Percentiles rank a stretch among this genome's conserved stretches.
Conservation (phyloP, 305 asterid species). For the Fraxinus xanthoxyloides region DNA sequence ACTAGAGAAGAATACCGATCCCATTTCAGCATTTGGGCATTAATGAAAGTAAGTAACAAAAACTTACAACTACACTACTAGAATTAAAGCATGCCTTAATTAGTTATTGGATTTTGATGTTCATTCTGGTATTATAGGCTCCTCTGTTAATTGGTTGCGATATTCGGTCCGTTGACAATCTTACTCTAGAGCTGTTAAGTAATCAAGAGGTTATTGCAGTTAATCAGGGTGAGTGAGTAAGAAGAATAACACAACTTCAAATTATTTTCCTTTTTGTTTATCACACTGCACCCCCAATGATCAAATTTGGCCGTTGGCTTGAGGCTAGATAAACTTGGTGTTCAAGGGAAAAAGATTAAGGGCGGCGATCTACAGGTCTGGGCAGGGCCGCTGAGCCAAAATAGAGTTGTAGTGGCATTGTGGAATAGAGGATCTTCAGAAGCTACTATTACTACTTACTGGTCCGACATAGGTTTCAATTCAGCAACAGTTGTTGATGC, state of each 20-base stretch:
- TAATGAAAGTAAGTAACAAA: conserved; percentile 61
- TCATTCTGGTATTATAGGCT: conserved; percentile 46
- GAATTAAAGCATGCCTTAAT: background rate
- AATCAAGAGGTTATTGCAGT: conserved; percentile 82
- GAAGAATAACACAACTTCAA: background rate
- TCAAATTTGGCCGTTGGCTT: background rate
- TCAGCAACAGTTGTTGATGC: conserved; percentile 45
- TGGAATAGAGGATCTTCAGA: conserved; percentile 81
- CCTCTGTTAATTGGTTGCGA: conserved; percentile 92
- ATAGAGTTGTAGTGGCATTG: conserved; percentile 55
- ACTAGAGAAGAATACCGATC: conserved; percentile 65
- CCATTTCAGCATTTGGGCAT: conserved; percentile 96
- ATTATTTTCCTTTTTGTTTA: background rate
- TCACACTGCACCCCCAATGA: background rate
- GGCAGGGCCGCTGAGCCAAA: conserved; percentile 74
- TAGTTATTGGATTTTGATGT: background rate
- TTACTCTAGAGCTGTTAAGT: conserved; percentile 45
- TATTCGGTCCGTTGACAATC: conserved; percentile 55
- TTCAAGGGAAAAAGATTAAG: conserved; percentile 83
- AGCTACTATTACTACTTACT: conserved; percentile 64
- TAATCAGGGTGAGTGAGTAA: conserved; percentile 63
- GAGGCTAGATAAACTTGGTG: conserved; percentile 67
- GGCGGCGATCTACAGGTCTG: conserved; percentile 81
- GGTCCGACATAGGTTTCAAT: conserved; percentile 69
- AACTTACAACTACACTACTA: background rate